Conservation (phyloP, 2,329 filamentous ascomycete species). For the Macrophomina pseudophaseolina region DNA sequence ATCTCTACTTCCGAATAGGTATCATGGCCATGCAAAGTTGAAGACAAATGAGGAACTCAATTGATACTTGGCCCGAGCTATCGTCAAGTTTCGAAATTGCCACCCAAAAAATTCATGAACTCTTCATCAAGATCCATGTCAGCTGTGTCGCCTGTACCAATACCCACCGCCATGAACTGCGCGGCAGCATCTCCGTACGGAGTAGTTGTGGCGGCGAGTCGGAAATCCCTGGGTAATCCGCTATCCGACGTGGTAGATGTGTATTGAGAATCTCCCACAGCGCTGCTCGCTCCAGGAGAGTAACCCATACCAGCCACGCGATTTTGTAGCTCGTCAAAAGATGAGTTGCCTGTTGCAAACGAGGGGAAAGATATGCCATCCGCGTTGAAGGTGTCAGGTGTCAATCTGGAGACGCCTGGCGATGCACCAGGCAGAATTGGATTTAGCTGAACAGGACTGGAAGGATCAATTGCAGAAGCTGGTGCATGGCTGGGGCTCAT, state of each 20-base stretch:
- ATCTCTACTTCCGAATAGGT: not conserved
- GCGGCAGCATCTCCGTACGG: constrained; percentile 18
- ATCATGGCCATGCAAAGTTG: not conserved
- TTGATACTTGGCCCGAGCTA: not conserved
- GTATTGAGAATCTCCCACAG: constrained; percentile 7
- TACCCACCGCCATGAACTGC: constrained; percentile 17
- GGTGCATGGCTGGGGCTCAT: not conserved
- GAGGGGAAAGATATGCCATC: constrained; percentile 16
- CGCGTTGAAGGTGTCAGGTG: not conserved
- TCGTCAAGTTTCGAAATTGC: constrained; percentile 10
- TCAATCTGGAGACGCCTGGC: not conserved
- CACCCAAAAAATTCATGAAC: constrained; percentile 14
- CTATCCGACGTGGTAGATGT: constrained; percentile 9
- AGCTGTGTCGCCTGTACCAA: constrained; percentile 11
- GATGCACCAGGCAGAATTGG: not conserved
- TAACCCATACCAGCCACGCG: constrained; percentile 1
- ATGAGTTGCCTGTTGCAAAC: not conserved
- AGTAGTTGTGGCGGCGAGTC: constrained; percentile 7
- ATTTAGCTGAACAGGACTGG: not conserved
- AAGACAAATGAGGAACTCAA: not conserved
- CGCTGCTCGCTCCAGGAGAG: constrained; percentile 3
- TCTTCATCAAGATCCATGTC: constrained; percentile 19
- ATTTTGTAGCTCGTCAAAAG: constrained; percentile 12
- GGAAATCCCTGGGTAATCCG: constrained; percentile 13
- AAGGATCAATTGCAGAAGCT: not conserved